Evolutionary conservation across 495 filamentous ascomycete species (phyloP), one percentile per base, ranked within the genome.

Genomic region (Hypoxylon fragiforme): DNA sequence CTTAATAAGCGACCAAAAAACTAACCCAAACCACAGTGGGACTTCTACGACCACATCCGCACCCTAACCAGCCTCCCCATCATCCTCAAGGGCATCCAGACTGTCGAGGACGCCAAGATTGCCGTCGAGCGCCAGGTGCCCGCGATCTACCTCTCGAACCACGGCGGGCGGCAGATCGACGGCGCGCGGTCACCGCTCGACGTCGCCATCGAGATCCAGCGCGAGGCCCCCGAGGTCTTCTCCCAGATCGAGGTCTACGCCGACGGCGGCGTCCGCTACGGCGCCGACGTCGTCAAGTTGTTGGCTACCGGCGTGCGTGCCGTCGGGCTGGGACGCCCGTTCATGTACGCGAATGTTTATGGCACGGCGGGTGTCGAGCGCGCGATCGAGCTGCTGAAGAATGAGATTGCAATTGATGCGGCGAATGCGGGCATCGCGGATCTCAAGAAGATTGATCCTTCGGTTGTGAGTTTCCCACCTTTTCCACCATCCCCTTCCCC

Each of bases 201-300:
- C 36, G 59, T 74, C 12, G 56, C 64, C 0, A 19, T 70, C 15
- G 74, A 76, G 43, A 75, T 79, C 48, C 30, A 62, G 39, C 43
- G 62, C 0, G 26, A 69, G 9, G 71, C 54, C 0, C 60, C 63
- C 60, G 34, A 70, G 63, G 60, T 77, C 11, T 79, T 76, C 63
- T 41, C 55, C 22, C 42, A 71, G 50, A 53, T 69, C 7, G 73
- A 75, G 30, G 74, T 81, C 26, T 67, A 62, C 21, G 71, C 66
- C 0, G 77, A 79, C 52, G 70, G 76, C 2, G 77, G 78, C 1
- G 65, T 81, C 3, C 67, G 73, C 1, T 73, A 70, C 32, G 76
- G 75, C 4, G 68, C 69, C 7, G 76, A 80, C 61, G 65, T 77
- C 8, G 43, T 76, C 15, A 72, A 73, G 56, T 44, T 73, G 13